Base-by-base conservation (phyloP, 371 early-diverging fungal species). In the Mucor racemosus region DNA sequence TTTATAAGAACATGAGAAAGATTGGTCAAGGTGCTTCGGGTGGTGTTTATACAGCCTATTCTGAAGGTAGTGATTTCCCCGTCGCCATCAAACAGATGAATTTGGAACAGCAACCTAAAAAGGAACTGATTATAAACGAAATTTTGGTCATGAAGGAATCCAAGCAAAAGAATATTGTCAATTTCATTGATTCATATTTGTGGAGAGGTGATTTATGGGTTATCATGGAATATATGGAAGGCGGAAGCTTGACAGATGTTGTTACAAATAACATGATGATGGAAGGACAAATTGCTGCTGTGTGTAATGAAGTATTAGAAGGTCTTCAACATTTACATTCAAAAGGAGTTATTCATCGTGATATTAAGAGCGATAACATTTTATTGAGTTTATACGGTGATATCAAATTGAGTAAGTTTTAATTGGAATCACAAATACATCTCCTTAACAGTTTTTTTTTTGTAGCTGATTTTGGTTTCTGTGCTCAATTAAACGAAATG, bases 11-110 rank as follows among this genome's bases (percentile, higher is more conserved):
- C 72, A 86, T 96, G 75, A 86, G 90, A 69, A 95, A 96, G 85
- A 95, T 98, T 84, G 97, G 98, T 10, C 97, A 97, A 83, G 97
- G 97, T n/a, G 96, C 97, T 15, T 95, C 95, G 4, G 97, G 96
- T 33, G 95, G 95, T 46, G 98, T 97, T 0, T 97, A 84, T 69
- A 95, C 91, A 0, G 96, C 98, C 1, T 84, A 92, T 75, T 88
- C 90, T 39, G 73, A 85, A 3, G 84, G 87, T 3, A 81, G 85
- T 31, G 71, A 81, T 14, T 76, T 83, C 42, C 85, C 88, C 1
- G 97, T 97, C 0, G 97, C 97, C 9, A 95, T 96, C 76, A 97
- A 97, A 82, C 97, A 97, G 76, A 98, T 97, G 96, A 94, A 97
- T 67, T 80, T 98, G 67, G 94, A 94, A 66, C 89, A 95, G 73